phyloP scores from a whole-genome alignment of 352 stramenopile genomes.

The Globisporangium lucens region DNA sequence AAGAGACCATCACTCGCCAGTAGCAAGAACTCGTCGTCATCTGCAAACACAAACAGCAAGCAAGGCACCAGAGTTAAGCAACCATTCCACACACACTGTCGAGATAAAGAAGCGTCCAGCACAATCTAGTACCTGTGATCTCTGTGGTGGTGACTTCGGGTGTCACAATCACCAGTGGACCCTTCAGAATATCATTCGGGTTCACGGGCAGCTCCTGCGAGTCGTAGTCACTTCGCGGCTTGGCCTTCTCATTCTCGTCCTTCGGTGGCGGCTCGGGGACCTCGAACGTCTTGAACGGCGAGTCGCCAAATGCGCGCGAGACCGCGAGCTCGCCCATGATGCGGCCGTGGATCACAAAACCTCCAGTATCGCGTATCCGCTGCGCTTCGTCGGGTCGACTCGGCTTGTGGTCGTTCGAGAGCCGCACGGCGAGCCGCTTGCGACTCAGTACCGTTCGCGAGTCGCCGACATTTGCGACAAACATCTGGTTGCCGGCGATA shows the following conservation, averaged over 20 bases:
- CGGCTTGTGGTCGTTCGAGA: conserved; percentile 97
- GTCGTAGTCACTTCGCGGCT: conserved; percentile 67
- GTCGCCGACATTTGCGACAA: conserved; percentile 96
- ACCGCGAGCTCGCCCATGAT: conserved; percentile 93
- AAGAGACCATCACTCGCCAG: conserved; percentile 80
- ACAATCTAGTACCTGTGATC: conserved; percentile 35
- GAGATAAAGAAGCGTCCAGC: not conserved
- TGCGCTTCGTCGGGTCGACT: conserved; percentile 91
- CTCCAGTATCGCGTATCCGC: conserved; percentile 92
- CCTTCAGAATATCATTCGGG: conserved; percentile 83
- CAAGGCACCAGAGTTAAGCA: not conserved
- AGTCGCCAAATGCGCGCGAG: conserved; percentile 87
- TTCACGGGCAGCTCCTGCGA: conserved; percentile 79
- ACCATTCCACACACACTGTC: not conserved
- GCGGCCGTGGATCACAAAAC: conserved; percentile 86
- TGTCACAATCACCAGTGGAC: conserved; percentile 74
- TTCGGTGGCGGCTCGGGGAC: conserved; percentile 38
- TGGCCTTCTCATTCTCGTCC: conserved; percentile 15
- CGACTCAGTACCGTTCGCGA: conserved; percentile 93
- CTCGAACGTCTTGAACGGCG: conserved; percentile 95
- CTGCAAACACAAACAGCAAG: conserved; percentile 17
- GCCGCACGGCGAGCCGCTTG: conserved; percentile 77
- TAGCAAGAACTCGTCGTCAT: conserved; percentile 78
- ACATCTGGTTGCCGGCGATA: conserved; percentile 90
- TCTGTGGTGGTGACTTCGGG: conserved; percentile 75